Conservation (phyloP, 768 basidiomycete species). For the Antrodiella citrinella region DNA sequence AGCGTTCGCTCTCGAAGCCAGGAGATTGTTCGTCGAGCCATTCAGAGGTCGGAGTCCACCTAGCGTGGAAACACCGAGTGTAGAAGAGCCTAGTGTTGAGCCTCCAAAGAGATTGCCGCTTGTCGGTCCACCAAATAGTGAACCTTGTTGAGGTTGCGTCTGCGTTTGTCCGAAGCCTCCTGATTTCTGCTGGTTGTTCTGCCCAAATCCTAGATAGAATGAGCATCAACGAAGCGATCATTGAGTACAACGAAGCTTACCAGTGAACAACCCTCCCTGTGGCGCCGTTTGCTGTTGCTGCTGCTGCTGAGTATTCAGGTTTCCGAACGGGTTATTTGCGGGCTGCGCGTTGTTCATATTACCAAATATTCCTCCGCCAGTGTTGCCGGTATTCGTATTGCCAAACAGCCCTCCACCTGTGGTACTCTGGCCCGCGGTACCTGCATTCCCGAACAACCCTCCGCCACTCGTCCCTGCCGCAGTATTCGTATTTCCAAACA, state of each 20-base stretch:
- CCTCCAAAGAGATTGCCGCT: conserved; percentile 22
- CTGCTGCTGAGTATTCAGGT: conserved; percentile 6
- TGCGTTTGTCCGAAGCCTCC: conserved; percentile 29
- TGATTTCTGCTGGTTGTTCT: not conserved
- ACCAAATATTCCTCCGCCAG: conserved; percentile 20
- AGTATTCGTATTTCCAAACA: conserved; percentile 14
- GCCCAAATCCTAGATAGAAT: not conserved
- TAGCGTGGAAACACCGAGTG: conserved; percentile 13
- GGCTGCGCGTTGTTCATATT: conserved; percentile 9
- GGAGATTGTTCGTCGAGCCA: conserved; percentile 20
- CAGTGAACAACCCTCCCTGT: conserved; percentile 4
- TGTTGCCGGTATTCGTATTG: not conserved
- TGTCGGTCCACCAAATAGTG: conserved; percentile 19
- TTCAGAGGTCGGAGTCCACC: conserved; percentile 3
- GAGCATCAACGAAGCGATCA: not conserved
- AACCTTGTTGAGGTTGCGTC: conserved; percentile 18
- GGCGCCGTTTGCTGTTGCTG: conserved; percentile 22
- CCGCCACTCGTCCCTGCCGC: conserved; percentile 11
- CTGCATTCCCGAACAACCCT: conserved; percentile 17
- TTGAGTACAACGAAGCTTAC: not conserved
- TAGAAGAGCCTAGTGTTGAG: conserved; percentile 26
- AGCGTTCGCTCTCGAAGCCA: conserved; percentile 31
- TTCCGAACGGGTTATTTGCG: conserved; percentile 15
- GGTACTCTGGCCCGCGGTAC: conserved; percentile 2
- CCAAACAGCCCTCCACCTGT: conserved; percentile 8